Evolutionary conservation across 2,329 filamentous ascomycete species (phyloP), one percentile per base, ranked within the genome.

Genomic region (Botryotinia globosa): DNA sequence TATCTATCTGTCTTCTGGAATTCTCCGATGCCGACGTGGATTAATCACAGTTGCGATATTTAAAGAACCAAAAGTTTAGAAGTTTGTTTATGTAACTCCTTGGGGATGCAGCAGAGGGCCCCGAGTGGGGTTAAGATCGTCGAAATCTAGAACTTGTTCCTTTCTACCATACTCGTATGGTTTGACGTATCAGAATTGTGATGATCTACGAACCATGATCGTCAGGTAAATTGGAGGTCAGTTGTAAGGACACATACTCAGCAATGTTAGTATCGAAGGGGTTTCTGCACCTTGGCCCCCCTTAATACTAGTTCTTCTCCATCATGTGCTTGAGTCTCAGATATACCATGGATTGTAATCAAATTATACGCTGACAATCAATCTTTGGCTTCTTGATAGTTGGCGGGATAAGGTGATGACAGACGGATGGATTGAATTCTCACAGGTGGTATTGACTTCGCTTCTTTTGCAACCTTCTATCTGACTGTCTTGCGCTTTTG

Each of bases 131-230:
- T 42, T 51, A 20, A 18, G 48, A 56, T 42, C 25, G 7, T 32
- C 37, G 20, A 39, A 37, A 32, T 68, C 65, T 68, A 68, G 48
- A 56, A 42, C 48, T 32, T 56, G 34, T 25, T 56, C 45, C 39
- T 56, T 42, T 34, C n/a, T 29, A 29, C 34, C 34, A 34, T 34
- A 34, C n/a, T 56, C 51, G 51, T 12, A n/a, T 29, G 25, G 7
- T 68, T 42, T n/a, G 10, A 22, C 25, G 34, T 68, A 29, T 42
- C 34, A 48, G 42, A 65, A 65, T 48, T 65, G 63, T 65, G 44
- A 20, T 37, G 25, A 56, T 56, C 37, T n/a, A 32, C 34, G 65
- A 56, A 68, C 37, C 65, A 42, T 68, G 65, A 56, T 68, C 37
- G 18, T 37, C 48, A 56, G 8, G 51, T 29, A 29, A 5, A 29